A percentile compares a stretch with the other conserved stretches of the same genome.
These are phyloP conservation scores for Rosa chinensis DNA, from an alignment of 306 rosid species.

Conservation along the genomic window DNA sequence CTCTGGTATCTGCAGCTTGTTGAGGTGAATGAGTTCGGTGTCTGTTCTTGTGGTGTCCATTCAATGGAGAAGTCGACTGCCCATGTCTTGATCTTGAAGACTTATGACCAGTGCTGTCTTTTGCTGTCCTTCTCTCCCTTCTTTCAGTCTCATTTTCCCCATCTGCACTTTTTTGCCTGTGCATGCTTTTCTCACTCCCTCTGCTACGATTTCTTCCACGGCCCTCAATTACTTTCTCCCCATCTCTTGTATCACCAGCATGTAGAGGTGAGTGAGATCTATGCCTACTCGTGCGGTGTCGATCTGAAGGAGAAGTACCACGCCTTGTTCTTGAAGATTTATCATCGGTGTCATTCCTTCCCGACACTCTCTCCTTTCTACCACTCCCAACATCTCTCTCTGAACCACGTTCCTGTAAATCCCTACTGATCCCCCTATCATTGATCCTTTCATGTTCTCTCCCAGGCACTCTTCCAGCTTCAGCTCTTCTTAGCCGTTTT, in stretches of 20 bases:
- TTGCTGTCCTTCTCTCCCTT: slow-evolving; percentile 48
- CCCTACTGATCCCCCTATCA: slow-evolving; percentile 29
- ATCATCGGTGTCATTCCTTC: slow-evolving; percentile 36
- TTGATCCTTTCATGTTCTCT: slow-evolving; percentile 22
- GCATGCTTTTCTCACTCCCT: slow-evolving; percentile 15
- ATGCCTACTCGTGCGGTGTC: slow-evolving; percentile 17
- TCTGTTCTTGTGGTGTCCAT: slow-evolving; percentile 14
- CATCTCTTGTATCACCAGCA: slow-evolving; percentile 6
- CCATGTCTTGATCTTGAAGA: slow-evolving; percentile 67
- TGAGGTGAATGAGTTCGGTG: slow-evolving; percentile 28
- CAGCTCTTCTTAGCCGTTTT: slow-evolving; percentile 51
- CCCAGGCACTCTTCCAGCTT: slow-evolving; percentile 31
- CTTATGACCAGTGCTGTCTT: slow-evolving; percentile 43
- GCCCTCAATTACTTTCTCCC: slow-evolving; percentile 9
- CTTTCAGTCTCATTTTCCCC: slow-evolving; percentile 43
- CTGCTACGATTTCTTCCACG: slow-evolving; percentile 11
- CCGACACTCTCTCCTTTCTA: slow-evolving; percentile 48
- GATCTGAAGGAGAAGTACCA: slow-evolving; percentile 37
- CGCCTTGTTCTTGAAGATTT: slow-evolving; percentile 61
- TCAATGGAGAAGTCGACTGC: slow-evolving; percentile 39
- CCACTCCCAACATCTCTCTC: slow-evolving; percentile 45
- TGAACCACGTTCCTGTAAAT: slow-evolving; percentile 39
- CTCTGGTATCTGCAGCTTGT: slow-evolving; percentile 17
- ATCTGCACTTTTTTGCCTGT: slow-evolving; percentile 52
- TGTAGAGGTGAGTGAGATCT: slow-evolving; percentile 30